phyloP scores from a whole-genome alignment of 2,329 filamentous ascomycete species.

The Colletotrichum tanaceti region DNA sequence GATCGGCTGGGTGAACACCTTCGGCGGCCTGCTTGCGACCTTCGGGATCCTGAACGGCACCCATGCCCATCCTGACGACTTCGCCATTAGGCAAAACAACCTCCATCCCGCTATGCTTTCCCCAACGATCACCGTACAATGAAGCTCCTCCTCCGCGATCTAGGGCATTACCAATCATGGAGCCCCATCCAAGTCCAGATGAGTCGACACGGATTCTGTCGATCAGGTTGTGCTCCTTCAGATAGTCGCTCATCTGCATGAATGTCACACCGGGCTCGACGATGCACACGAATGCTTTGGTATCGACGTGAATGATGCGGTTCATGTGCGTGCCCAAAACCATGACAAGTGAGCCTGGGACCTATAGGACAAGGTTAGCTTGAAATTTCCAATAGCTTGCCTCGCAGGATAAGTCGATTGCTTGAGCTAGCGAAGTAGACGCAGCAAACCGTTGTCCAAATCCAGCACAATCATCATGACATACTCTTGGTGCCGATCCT shows the following conservation, averaged over 20 bases:
- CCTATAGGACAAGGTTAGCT: too few species aligned
- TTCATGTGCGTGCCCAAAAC: constrained; percentile 66
- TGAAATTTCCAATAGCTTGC: too few species aligned
- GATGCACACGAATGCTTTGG: constrained; percentile 60
- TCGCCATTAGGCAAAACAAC: constrained; percentile 59
- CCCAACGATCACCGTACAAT: constrained; percentile 48
- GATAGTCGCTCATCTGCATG: constrained; percentile 60
- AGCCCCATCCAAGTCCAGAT: constrained; percentile 56
- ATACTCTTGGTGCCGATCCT: constrained; percentile 60
- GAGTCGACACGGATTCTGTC: constrained; percentile 57
- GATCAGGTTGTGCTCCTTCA: constrained; percentile 53
- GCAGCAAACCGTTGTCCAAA: too few species aligned
- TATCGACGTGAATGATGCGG: constrained; percentile 62
- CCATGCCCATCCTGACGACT: constrained; percentile 60
- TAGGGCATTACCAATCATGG: constrained; percentile 58
- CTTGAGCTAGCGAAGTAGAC: background rate
- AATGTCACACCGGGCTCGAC: constrained; percentile 68
- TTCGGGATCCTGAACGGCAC: constrained; percentile 54
- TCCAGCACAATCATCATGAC: too few species aligned
- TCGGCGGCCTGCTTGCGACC: constrained; percentile 43
- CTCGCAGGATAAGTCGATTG: too few species aligned
- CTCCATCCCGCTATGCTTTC: constrained; percentile 55
- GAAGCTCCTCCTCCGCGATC: constrained; percentile 61
- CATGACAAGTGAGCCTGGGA: constrained; percentile 61
- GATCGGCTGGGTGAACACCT: constrained; percentile 48